phyloP scores from a whole-genome alignment of 257 asterid genomes.

The Primulina huaijiensis region DNA sequence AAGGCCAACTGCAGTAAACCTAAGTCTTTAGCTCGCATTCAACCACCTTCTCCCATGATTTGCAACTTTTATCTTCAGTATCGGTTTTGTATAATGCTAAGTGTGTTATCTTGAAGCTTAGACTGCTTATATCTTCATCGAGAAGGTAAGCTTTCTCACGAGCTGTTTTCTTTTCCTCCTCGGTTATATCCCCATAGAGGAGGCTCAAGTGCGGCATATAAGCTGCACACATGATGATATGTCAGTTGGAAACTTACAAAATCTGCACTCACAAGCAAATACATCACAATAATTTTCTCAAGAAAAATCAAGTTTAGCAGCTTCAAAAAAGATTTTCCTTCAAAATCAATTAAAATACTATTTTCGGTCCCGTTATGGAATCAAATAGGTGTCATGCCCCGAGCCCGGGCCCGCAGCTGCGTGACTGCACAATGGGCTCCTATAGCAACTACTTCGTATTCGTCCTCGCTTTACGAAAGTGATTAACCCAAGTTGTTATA shows the following conservation, averaged over 20 bases:
- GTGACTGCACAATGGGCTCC: no score
- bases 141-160: constrained; percentile 60
- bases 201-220: constrained; percentile 98
- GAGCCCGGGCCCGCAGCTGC: no score
- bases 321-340: neutral
- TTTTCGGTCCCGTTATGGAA: neutral
- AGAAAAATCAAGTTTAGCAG: neutral
- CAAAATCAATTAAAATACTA: no score
- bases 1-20: neutral
- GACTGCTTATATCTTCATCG: constrained; percentile 50
- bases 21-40: constrained; percentile 43
- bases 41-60: constrained; percentile 87
- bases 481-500: no score
- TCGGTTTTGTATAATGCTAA: constrained; percentile 76
- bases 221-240: constrained; percentile 41
- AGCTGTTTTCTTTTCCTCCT: constrained; percentile 70
- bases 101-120: constrained; percentile 57
- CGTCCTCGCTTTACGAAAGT: no score
- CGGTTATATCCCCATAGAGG: constrained; percentile 68
- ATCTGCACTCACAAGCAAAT: neutral
- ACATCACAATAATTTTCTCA: neutral
- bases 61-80: constrained; percentile 69
- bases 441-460: no score
- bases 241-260: constrained; percentile 12
- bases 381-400: no score